Evolutionary conservation across 345 rosid genomes (phyloP).

Genomic region (Arabis alpina): DNA sequence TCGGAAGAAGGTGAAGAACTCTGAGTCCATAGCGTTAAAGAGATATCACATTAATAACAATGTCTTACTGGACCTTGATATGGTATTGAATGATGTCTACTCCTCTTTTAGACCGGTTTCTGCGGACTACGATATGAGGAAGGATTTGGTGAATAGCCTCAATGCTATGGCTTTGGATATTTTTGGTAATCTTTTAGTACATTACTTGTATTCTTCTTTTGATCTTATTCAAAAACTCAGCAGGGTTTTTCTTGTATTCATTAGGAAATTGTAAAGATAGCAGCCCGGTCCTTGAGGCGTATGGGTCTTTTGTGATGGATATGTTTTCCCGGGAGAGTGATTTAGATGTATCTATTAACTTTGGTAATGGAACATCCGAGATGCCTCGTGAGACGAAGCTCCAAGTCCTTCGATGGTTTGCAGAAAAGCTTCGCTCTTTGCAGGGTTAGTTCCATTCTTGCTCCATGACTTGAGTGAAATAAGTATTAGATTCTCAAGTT

Average conservation of each 20-base stretch:
- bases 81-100: slow-evolving; percentile 47
- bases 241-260: neutral
- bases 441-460: slow-evolving; percentile 42
- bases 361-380: slow-evolving; percentile 34
- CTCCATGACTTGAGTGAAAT: slow-evolving; percentile 1
- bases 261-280: slow-evolving; percentile 46
- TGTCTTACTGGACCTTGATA: slow-evolving; percentile 41
- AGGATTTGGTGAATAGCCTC: slow-evolving; percentile 46
- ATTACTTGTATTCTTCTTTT: neutral
- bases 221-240: neutral
- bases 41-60: slow-evolving; percentile 37
- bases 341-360: slow-evolving; percentile 58
- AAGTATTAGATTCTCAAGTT: neutral
- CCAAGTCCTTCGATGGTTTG: slow-evolving; percentile 45
- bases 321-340: slow-evolving; percentile 50
- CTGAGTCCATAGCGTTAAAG: slow-evolving; percentile 40
- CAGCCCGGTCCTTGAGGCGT: slow-evolving; percentile 48
- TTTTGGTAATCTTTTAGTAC: slow-evolving; percentile 44
- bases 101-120: slow-evolving; percentile 39
- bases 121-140: slow-evolving; percentile 47
- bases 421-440: slow-evolving; percentile 40
- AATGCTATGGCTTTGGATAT: slow-evolving; percentile 50
- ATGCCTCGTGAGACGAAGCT: slow-evolving; percentile 47
- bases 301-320: slow-evolving; percentile 62
- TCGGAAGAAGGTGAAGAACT: slow-evolving; percentile 47